Evolutionary conservation across 148 eudicot species (phyloP), one percentile per base, ranked within the genome.

Genomic region (Camellia granthamiana): DNA sequence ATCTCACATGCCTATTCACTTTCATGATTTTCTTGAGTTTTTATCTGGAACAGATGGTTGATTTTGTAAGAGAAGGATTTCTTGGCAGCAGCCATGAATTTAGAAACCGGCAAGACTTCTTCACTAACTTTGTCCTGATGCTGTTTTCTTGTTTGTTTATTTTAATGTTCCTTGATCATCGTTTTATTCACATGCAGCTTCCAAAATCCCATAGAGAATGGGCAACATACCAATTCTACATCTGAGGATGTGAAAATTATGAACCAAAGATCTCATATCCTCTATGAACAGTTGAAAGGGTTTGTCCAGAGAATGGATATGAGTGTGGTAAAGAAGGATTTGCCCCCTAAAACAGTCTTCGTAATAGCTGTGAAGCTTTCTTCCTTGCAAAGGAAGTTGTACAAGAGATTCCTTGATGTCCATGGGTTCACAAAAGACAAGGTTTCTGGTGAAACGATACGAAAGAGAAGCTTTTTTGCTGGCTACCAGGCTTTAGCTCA

Each of bases 231-330:
- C 49, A 93, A 93, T 82, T 92, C 99, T 61, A 96, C 97, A 30
- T 89, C 92, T 44, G 86, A 86, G 75, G 99, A 96, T 84, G 99
- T 96, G 85, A 92, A 94, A 83, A 90, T 93, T 78, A 96, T 96
- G 99, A 96, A 92, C 82, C 95, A 93, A 86, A 90, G 99, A 85
- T 92, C 98, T 60, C 98, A 96, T 87, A 93, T 96, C 80, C 84
- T 96, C 72, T 93, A 96, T 84, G 97, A 92, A 81, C 97, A 96
- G 80, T 82, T 96, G 68, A 96, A 93, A 87, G 99, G 99, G 65
- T 93, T 96, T 88, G 98, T 96, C 47, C 99, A 96, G 82, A 89
- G 99, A 80, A 91, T 96, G 99, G 99, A 91, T 88, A 93, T 92
- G 99, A 93, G 83, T 84, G 99, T 96, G 85, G 95, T 90, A 75